These are phyloP conservation scores for Dothistroma septosporum DNA, from an alignment of 2,329 filamentous ascomycete species.

Conservation along the genomic window DNA sequence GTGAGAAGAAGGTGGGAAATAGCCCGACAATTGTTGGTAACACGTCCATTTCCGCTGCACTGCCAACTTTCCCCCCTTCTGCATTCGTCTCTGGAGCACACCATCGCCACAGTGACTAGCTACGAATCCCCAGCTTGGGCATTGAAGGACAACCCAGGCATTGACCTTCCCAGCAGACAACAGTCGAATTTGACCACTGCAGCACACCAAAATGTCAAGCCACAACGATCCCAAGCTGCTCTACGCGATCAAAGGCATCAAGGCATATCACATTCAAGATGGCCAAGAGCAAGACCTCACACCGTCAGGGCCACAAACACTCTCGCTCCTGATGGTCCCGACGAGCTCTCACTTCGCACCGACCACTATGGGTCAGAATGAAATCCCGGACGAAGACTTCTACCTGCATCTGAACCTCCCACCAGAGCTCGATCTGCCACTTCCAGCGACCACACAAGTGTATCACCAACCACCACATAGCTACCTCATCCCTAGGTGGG, in stretches of 20 bases:
- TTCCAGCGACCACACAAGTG: conserved; percentile 94
- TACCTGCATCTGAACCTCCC: conserved; percentile 94
- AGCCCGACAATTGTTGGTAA: neutral
- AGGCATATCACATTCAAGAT: conserved; percentile 85
- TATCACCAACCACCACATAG: conserved; percentile 91
- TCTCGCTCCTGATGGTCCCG: conserved; percentile 93
- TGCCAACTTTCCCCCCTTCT: conserved; percentile 5
- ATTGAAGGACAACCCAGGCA: neutral
- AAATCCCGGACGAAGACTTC: conserved; percentile 75
- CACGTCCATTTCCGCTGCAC: neutral
- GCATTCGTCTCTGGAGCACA: neutral
- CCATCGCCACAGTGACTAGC: neutral
- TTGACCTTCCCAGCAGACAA: neutral
- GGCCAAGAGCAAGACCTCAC: conserved; percentile 81
- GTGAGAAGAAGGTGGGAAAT: neutral
- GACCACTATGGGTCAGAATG: conserved; percentile 54
- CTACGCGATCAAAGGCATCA: conserved; percentile 71
- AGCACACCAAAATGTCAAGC: conserved; percentile 40
- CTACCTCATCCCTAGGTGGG: conserved; percentile 94
- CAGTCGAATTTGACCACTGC: neutral
- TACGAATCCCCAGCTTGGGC: neutral
- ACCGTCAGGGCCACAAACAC: conserved; percentile 78
- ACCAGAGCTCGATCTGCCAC: conserved; percentile 85
- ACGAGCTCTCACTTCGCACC: conserved; percentile 68
- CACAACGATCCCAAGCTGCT: conserved; percentile 55